Base-by-base conservation (phyloP, 495 filamentous ascomycete genomes). In the Ramalina peruviana region DNA sequence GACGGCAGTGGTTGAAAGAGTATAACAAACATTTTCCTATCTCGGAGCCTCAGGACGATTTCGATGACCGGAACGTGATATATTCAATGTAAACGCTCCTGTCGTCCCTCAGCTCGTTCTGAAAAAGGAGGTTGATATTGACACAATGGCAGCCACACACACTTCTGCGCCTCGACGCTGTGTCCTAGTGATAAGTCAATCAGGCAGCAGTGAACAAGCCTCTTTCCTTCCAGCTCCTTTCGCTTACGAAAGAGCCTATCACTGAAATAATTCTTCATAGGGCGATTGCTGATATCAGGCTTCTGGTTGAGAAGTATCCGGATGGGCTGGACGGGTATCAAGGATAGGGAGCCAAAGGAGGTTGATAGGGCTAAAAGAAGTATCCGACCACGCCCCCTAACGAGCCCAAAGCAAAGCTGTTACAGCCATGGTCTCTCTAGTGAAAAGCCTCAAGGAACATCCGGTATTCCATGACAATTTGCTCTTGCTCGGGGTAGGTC, bases 21-120 rank as follows among this genome's bases (percentile, higher is more conserved):
- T 64, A 63, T 20, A 49, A 48, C 37, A 43, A 54, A 36, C 51
- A 61, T 41, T 63, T 61, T 23, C 58, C 55, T 15, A 48, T 50
- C 15, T 61, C 61, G 5, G 39, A 44, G 4, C 60, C 59, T 4
- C 45, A 40, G 36, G 59, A 62, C 20, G 59, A 62, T 43, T 46
- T 51, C 13, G 56, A 59, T 39, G 61, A 63, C 49, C 52, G 61
- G 3, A 59, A 57, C 40, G 37, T 48, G n/a, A 27, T 64, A 4
- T 61, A 64, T 46, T 60, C 50, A 27, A 26, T 61, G 61, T 58
- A 40, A 58, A 58, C 37, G 38, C 11, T 33, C 23, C 6, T 25
- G 23, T 25, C 23, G 4, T 25, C 23, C 23, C 23, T 33, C 30
- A 11, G 6, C 30, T 33, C 3, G 30, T 6, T 33, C 7, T 2